phyloP scores from a whole-genome alignment of 192 early-diverging fungal species.

The Linnemannia schmuckeri region DNA sequence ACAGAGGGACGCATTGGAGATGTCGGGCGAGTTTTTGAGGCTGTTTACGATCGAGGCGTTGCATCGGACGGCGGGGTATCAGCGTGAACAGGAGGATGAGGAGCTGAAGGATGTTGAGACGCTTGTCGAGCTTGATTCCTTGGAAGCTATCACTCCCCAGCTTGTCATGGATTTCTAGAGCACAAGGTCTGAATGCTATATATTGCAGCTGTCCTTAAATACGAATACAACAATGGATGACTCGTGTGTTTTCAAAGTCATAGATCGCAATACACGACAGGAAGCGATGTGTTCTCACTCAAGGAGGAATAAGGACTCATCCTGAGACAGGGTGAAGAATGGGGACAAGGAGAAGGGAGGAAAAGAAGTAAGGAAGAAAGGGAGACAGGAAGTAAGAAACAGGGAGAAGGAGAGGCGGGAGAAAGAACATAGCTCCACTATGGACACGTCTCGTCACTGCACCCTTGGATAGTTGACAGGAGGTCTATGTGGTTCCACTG shows the following conservation, averaged over 20 bases:
- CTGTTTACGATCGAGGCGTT: conserved; percentile 57
- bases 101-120: conserved; percentile 47
- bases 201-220: not conserved
- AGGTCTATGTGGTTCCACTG: not conserved
- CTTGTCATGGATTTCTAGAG: conserved; percentile 49
- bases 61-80: conserved; percentile 54
- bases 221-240: not conserved
- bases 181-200: not conserved
- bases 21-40: conserved; percentile 51
- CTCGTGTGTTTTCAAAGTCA: not conserved
- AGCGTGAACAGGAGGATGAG: conserved; percentile 56
- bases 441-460: not conserved
- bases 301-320: not conserved
- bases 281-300: not conserved
- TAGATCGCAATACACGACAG: not conserved
- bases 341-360: not conserved
- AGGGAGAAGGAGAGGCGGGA: too few relatives aligned
- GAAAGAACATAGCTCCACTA: not conserved
- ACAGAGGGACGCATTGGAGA: conserved; percentile 45
- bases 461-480: not conserved
- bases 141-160: conserved; percentile 47
- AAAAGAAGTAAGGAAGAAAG: not conserved
- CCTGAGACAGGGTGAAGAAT: not conserved
- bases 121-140: conserved; percentile 41
- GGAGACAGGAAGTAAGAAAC: too few relatives aligned